Base-by-base conservation (phyloP, 208 protist genomes). In the Herpetomonas samuelpessoai region DNA sequence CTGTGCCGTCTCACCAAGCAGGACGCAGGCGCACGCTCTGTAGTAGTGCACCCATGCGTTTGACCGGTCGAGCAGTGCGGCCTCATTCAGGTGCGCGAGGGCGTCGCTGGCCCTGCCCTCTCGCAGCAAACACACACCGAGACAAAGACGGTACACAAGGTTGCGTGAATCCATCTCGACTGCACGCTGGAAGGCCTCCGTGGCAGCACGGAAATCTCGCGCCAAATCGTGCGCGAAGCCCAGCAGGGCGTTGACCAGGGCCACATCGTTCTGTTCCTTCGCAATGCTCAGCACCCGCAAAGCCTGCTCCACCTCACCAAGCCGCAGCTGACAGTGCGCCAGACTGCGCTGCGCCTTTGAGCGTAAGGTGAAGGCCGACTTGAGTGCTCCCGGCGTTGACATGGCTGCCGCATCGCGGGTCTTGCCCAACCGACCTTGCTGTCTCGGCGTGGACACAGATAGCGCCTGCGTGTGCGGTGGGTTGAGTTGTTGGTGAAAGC, bases 41-140 rank as follows among this genome's bases (percentile, higher is more conserved):
- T 83, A 95, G 45, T 93, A 93, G 54, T 86, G 81, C 16, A 90
- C 66, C 16, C 72, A 27, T 1, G 74, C 51, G 29, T 82, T 77
- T 18, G 81, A 60, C 9, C 31, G 28, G 19, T 79, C 65, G 19
- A 75, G 72, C 41, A 77, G 62, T 0, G 94, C 60, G 30, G 91
- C 91, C 29, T 84, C 74, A 26, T 74, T 82, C 65, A 96, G 88
- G 30, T 84, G 68, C 19, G 74, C 65, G 16, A 95, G 60, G 18
- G 92, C 77, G 2, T 95, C 86, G 26, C 60, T 49, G 61, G 64
- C 62, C 10, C 68, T 26, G 22, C 71, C 63, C 16, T 86, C 50
- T 18, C 86, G 78, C 51, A 91, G 91, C 39, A 67, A 71, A 14
- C 80, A 81, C 1, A 95, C 49, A 26, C 77, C 87, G 18, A 83